These are phyloP conservation scores for Lachancea sp. DNA, from an alignment of 805 yeast genomes.

Conservation along the genomic window DNA sequence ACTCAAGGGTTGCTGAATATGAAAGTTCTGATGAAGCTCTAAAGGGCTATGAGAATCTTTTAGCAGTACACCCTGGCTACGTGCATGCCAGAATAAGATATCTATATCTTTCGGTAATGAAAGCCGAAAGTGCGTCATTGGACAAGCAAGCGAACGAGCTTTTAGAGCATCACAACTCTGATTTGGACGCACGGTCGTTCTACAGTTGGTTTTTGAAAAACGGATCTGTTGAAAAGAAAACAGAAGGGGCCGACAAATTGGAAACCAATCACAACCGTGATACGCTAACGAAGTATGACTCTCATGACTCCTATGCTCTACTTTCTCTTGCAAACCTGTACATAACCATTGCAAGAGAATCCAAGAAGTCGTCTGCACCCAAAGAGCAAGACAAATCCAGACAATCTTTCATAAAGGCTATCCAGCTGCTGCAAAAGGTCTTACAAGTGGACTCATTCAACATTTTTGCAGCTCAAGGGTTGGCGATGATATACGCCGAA, in stretches of 20 bases:
- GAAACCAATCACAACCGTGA: constrained; percentile 80
- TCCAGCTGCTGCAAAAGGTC: constrained; percentile 85
- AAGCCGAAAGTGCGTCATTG: constrained; percentile 39
- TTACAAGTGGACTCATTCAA: constrained; percentile 75
- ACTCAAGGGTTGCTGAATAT: constrained; percentile 69
- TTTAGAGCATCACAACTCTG: constrained; percentile 46
- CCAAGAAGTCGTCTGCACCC: constrained; percentile 38
- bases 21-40: constrained; percentile 24
- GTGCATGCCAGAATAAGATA: constrained; percentile 69
- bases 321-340: constrained; percentile 87
- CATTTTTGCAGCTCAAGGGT: constrained; percentile 96
- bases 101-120: constrained; percentile 52
- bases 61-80: constrained; percentile 59
- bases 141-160: constrained; percentile 50
- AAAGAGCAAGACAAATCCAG: constrained; percentile 47
- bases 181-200: constrained; percentile 81
- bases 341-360: constrained; percentile 72
- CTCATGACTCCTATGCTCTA: constrained; percentile 86
- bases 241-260: constrained; percentile 43
- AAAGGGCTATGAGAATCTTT: constrained; percentile 46
- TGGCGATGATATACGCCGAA: constrained; percentile 89
- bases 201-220: constrained; percentile 81
- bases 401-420: constrained; percentile 81
- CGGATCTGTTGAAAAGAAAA: constrained; percentile 42
- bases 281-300: constrained; percentile 72